Evolutionary conservation across 2,329 filamentous ascomycete genomes (phyloP), one percentile per base, ranked within the genome.

Genomic region (Metarhizium sp.): DNA sequence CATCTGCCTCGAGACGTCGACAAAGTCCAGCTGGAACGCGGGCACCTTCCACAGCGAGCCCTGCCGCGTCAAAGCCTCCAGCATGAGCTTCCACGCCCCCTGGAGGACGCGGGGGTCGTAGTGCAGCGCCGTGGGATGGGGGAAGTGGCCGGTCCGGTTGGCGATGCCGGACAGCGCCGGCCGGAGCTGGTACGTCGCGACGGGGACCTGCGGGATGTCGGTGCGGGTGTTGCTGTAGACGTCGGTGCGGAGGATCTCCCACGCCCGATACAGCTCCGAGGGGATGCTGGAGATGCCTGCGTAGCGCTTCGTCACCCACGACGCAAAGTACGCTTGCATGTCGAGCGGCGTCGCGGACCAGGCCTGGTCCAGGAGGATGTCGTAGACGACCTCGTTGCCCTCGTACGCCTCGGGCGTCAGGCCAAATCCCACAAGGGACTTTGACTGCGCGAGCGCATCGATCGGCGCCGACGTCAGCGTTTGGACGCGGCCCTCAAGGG

Each of bases 341-440:
- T 78, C 67, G 49, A 80, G 72, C 1, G 76, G 69, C 0, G 61
- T 62, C 7, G 48, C 46, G 1, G 69, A 71, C 78, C 78, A 80
- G 2, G 75, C 76, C 60, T 80, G 78, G 55, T 77, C 74, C 1
- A 80, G 68, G 0, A 80, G 67, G 1, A 79, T 62, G 53, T 75
- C 72, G 60, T 79, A 79, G 55, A 80, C 68, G 57, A 80, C 73
- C 54, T 80, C 76, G 57, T 79, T 79, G 18, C 76, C 77, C 59
- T 78, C 77, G 59, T 78, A 76, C 8, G 71, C 75, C 55, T 80
- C 77, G 59, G 74, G 73, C 0, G 75, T 75, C 4, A 76, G 64
- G 1, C 77, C 77, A 52, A 77, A 74, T 1, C 77, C 77, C 1
- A 78, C 68, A 42, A 79, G 63, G 1, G 70, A 73, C 4, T 63